These are phyloP conservation scores for Hypericum perforatum DNA, from an alignment of 345 rosid species.

Conservation along the genomic window DNA sequence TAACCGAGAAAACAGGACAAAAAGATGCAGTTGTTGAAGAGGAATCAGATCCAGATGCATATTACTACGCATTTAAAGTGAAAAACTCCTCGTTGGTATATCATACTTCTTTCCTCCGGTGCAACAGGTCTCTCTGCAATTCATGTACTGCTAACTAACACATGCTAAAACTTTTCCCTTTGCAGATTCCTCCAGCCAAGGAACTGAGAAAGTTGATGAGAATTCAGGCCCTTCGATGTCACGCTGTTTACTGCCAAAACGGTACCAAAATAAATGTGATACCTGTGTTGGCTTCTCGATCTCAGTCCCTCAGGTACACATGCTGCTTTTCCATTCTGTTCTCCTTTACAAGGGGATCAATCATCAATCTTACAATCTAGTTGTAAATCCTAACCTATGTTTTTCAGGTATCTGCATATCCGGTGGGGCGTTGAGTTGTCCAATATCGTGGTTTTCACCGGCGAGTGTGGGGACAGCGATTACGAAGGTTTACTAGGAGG, in stretches of 20 bases:
- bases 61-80: conserved; percentile 16
- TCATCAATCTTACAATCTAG: no score
- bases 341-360: background rate
- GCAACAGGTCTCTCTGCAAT: background rate
- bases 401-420: conserved; percentile 12
- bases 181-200: conserved; percentile 12
- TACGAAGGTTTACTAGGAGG: conserved; percentile 19
- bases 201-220: conserved; percentile 20
- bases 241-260: conserved; percentile 12
- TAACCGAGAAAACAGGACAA: conserved; percentile 12
- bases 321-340: background rate
- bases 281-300: conserved; percentile 16
- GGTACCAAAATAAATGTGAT: conserved; percentile 16
- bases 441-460: conserved; percentile 12
- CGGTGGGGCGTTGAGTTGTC: conserved; percentile 18
- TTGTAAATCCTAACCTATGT: background rate
- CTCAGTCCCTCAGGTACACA: conserved; percentile 18
- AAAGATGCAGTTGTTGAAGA: conserved; percentile 12
- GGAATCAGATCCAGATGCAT: conserved; percentile 5
- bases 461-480: conserved; percentile 15
- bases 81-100: conserved; percentile 14
- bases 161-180: background rate
- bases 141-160: background rate
- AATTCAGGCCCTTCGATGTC: conserved; percentile 19
- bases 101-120: background rate